Evolutionary conservation across 805 yeast genomes (phyloP).

Genomic region (Hyphopichia homilentoma): DNA sequence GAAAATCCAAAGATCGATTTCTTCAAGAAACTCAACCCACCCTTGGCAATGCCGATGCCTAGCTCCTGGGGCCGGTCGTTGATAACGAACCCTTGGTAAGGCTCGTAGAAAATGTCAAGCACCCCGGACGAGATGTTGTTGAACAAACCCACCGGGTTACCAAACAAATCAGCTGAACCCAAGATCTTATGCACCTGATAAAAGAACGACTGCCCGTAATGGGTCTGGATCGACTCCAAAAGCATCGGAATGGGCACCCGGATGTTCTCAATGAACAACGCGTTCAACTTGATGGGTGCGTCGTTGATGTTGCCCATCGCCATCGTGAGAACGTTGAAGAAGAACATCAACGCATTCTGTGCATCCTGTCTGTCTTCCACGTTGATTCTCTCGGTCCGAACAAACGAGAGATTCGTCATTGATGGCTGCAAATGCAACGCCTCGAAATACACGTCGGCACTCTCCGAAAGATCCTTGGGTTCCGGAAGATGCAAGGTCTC

Average conservation of each 20-base stretch:
- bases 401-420: conserved; percentile 83
- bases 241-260: conserved; percentile 80
- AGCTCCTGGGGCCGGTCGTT: conserved; percentile 94
- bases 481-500: conserved; percentile 64
- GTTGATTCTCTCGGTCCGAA: conserved; percentile 76
- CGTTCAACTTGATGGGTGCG: conserved; percentile 89
- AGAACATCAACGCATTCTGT: conserved; percentile 67
- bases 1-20: conserved; percentile 94
- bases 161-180: conserved; percentile 95
- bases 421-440: conserved; percentile 90
- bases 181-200: conserved; percentile 88
- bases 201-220: conserved; percentile 87
- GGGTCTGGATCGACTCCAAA: conserved; percentile 67
- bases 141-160: conserved; percentile 96
- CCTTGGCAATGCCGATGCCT: conserved; percentile 94
- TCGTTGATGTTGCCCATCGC: conserved; percentile 96
- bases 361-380: conserved; percentile 58
- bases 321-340: conserved; percentile 86
- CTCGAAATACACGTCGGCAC: conserved; percentile 85
- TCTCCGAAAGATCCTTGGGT: conserved; percentile 52
- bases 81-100: conserved; percentile 91
- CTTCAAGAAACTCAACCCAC: conserved; percentile 89
- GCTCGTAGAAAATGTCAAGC: conserved; percentile 94
- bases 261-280: conserved; percentile 82
- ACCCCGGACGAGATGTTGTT: conserved; percentile 93